Base-by-base conservation (phyloP, 768 basidiomycete genomes). In the Melanogaster broomeanus region DNA sequence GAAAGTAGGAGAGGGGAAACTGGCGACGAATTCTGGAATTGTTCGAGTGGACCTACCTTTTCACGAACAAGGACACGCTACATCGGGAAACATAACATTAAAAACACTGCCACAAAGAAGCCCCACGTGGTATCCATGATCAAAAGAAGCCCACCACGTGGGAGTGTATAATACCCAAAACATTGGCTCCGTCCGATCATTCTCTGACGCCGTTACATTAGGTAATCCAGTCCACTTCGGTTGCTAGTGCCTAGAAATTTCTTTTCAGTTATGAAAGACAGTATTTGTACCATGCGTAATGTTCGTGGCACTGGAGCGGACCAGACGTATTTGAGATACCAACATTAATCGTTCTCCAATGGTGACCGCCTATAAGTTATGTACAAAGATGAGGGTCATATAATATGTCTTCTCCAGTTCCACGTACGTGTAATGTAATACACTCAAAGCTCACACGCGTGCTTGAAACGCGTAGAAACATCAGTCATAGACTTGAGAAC, bases 401-500 rank as follows among this genome's bases (percentile, higher is more conserved):
- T 40, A 57, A 34, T 39, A 25, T 11, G 12, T 31, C 34, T 27
- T 42, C 49, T 39, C 49, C 53, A 48, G 45, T 34, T 51, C 42
- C 48, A 48, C 49, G 37, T 42, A 50, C 48, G 33, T 38, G 44
- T 18, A 30, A 27, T 51, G 41, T 45, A 40, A 55, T 45, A 40
- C 48, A 37, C 42, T 22, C 15, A 46, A 38, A 52, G 22, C 28
- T 30, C 35, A 31, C 19, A 39, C 34, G 12, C 40, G 30, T 34
- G 21, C 22, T 31, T 30, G 16, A 28, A 27, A 18, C 38, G 19
- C 39, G 16, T n/a, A 37, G 31, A 42, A 31, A 1, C 21, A 41
- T 67, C 58, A 76, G 42, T 77, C 76, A 58, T 77, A 77, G 30
- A 77, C 75, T n/a, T 77, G 52, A 39, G 49, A 63, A 57, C 52